These are phyloP conservation scores for Allium fistulosum DNA, from an alignment of 106 monocot species.

Conservation along the genomic window DNA sequence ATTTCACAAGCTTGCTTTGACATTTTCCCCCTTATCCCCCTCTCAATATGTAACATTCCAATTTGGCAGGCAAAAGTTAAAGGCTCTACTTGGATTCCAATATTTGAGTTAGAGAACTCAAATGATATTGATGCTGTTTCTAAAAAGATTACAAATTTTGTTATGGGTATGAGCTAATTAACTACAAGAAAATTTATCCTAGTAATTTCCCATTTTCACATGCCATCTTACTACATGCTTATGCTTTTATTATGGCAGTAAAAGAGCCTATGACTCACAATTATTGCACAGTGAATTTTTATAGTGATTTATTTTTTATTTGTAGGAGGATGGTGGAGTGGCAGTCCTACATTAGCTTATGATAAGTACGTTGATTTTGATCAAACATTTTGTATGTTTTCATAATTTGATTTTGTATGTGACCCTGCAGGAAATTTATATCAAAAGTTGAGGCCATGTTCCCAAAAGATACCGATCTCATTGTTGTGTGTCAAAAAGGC, in stretches of 20 bases:
- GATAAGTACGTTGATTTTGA: constrained; percentile 47
- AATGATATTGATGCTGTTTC: constrained; percentile 40
- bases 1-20: no score
- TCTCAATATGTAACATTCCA: not conserved
- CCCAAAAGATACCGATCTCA: constrained; percentile 76
- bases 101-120: constrained; percentile 71
- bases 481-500: constrained; percentile 89
- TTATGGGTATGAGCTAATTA: constrained; percentile 61
- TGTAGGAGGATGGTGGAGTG: constrained; percentile 99
- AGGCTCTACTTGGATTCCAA: constrained; percentile 91
- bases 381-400: not conserved
- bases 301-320: constrained; percentile 5
- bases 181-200: not conserved
- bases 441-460: constrained; percentile 75
- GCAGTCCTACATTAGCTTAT: constrained; percentile 49
- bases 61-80: constrained; percentile 78
- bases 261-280: not conserved
- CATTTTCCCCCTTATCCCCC: no score
- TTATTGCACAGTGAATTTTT: not conserved
- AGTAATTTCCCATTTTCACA: not conserved
- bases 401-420: constrained; percentile 2
- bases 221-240: not conserved
- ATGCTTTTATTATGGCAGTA: not conserved
- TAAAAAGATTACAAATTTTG: constrained; percentile 64
- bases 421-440: constrained; percentile 50